Conservation (phyloP, 2,329 filamentous ascomycete species). For the Gremmenia infestans region DNA sequence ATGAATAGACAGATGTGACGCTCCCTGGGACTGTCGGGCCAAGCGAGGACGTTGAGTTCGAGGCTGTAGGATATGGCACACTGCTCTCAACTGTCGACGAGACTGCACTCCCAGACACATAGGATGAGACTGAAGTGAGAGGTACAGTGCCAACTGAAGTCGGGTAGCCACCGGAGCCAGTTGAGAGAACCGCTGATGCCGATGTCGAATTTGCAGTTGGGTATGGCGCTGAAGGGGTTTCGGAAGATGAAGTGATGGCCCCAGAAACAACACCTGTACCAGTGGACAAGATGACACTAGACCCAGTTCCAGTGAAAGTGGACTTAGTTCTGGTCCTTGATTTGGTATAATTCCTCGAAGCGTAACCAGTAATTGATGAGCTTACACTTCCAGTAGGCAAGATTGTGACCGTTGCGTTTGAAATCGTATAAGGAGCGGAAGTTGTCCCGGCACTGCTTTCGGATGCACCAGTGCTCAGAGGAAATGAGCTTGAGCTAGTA, state of each 20-base stretch:
- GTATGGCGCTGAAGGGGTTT: constrained; percentile 8
- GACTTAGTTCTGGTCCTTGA: neutral
- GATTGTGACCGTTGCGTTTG: neutral
- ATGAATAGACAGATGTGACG: neutral
- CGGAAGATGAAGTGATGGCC: neutral
- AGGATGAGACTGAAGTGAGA: constrained; percentile 3
- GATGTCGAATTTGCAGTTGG: constrained; percentile 1
- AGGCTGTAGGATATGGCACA: constrained; percentile 9
- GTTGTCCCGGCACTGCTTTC: no score
- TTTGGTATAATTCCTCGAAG: neutral
- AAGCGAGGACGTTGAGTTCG: neutral
- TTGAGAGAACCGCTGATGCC: neutral
- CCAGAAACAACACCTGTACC: neutral
- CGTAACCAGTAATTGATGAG: neutral
- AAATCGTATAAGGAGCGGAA: neutral
- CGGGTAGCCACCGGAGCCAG: neutral
- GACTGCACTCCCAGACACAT: constrained; percentile 4
- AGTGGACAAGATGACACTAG: neutral
- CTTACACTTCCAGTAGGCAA: no score
- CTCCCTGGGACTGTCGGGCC: constrained; percentile 3
- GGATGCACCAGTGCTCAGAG: no score
- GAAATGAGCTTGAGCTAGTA: no score
- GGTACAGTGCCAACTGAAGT: neutral
- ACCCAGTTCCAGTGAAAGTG: neutral
- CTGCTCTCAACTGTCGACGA: constrained; percentile 1